Evolutionary conservation across 2,329 filamentous ascomycete species (phyloP), one percentile per base, ranked within the genome.

Genomic region (Botrytis deweyae): DNA sequence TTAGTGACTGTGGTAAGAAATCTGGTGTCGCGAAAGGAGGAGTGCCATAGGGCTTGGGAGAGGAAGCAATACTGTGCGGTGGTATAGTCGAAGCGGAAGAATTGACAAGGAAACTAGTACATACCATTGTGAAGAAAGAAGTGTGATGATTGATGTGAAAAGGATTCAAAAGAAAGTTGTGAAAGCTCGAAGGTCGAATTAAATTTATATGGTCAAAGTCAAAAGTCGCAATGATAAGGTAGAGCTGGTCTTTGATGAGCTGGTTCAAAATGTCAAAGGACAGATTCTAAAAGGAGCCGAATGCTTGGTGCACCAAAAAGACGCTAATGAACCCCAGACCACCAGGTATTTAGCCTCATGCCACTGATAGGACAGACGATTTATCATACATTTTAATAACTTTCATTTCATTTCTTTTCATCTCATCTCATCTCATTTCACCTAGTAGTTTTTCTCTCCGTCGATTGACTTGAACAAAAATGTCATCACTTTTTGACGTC

Each of bases 191-290:
- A 55, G n/a, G 40, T 68, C 5, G 33, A 68, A 58, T 55, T 68
- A 38, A 25, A 36, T 64, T 14, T 33, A n/a, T 18, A 69, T n/a
- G 49, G 61, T n/a, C 6, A 55, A 66, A 46, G 46, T 42, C 29
- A 49, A 46, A 61, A 62, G 33, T 61, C 49, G 49, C 40, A 38
- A 61, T 38, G 5, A 61, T 59, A 36, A 44, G 71, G 46, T 52
- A 72, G 55, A 67, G 33, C n/a, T 55, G 62, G 38, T 40, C 46
- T 72, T 46, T 72, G 64, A 46, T 68, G 71, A 68, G 71, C 29
- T 72, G 71, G 63, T 72, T 63, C 49, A 61, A 72, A 72, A 38
- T 67, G 63, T 59, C 70, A 68, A 72, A 72, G 71, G 71, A 72
- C 71, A 72, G 71, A 72, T 72, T 61, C 71, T 72, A 72, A 69